Evolutionary conservation across 768 basidiomycete species (phyloP).

Genomic region (Tylopilus sp.): DNA sequence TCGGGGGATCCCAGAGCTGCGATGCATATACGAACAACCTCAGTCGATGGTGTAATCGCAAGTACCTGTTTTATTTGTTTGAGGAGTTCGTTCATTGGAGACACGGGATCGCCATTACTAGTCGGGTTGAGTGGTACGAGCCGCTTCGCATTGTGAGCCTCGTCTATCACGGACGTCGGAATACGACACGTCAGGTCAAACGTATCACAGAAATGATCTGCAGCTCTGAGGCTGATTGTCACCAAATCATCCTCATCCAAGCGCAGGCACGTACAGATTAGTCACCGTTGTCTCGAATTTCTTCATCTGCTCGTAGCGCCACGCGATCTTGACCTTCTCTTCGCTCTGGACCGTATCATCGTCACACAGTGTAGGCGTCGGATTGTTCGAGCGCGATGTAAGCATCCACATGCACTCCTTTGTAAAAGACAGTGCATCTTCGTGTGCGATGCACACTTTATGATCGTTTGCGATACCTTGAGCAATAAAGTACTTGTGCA

Average conservation of each 20-base stretch:
- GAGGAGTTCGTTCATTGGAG: conserved; percentile 23
- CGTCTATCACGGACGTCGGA: conserved; percentile 47
- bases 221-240: conserved; percentile 35
- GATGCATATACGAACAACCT: conserved; percentile 56
- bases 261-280: conserved; percentile 43
- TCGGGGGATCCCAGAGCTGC: conserved; percentile 56
- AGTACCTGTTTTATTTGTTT: conserved; percentile 29
- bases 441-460: conserved; percentile 61
- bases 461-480: conserved; percentile 81
- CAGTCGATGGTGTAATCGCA: conserved; percentile 31
- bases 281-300: conserved; percentile 84
- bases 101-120: conserved; percentile 16
- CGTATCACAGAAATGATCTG: conserved; percentile 60
- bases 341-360: conserved; percentile 35
- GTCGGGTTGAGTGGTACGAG: conserved; percentile 32
- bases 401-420: conserved; percentile 82
- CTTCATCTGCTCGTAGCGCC: conserved; percentile 95
- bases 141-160: conserved; percentile 37
- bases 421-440: conserved; percentile 54
- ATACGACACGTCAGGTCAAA: conserved; percentile 73
- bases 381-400: conserved; percentile 7
- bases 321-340: conserved; percentile 89
- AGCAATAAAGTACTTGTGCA: conserved; percentile 85
- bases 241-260: conserved; percentile 6
- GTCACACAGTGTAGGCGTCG: conserved; percentile 30